Conservation (phyloP, 1,284 basidiomycete genomes). For the Boletellus dicymbophilus region DNA sequence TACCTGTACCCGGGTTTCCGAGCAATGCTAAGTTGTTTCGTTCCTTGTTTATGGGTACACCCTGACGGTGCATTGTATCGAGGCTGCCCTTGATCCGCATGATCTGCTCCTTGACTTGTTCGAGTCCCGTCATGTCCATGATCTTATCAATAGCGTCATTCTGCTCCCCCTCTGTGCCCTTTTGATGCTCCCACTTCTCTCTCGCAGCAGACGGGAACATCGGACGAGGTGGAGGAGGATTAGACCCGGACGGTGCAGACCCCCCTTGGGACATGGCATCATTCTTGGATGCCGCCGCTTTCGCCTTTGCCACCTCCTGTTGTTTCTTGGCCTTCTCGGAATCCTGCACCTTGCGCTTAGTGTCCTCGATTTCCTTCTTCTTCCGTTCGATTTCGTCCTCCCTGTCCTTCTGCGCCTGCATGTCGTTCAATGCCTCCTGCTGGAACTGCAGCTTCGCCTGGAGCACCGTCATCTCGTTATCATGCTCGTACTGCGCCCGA, state of each 20-base stretch:
- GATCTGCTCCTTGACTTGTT: conserved; percentile 53
- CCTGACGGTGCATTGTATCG: conserved; percentile 48
- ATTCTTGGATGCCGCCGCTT: background rate
- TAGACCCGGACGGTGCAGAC: conserved; percentile 1
- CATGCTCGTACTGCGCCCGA: conserved; percentile 33
- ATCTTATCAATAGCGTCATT: conserved; percentile 52
- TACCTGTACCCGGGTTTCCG: conserved; percentile 66
- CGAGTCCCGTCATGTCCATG: conserved; percentile 61
- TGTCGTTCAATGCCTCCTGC: conserved; percentile 30
- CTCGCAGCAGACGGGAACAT: conserved; percentile 37
- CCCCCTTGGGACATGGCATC: background rate
- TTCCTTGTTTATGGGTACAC: conserved; percentile 46
- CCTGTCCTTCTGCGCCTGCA: conserved; percentile 29
- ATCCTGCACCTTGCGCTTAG: conserved; percentile 17
- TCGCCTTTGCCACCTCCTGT: conserved; percentile 7
- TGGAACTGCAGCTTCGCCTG: conserved; percentile 33
- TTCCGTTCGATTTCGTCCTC: conserved; percentile 33
- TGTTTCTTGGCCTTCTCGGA: conserved; percentile 18
- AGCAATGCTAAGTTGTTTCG: conserved; percentile 56
- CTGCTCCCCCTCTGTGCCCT: conserved; percentile 44
- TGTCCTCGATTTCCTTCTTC: conserved; percentile 33
- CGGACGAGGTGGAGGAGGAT: conserved; percentile 14
- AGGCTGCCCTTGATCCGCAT: conserved; percentile 53
- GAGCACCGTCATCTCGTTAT: conserved; percentile 32
- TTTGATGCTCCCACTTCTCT: conserved; percentile 51